phyloP scores from a whole-genome alignment of 306 rosid species.

The Rosa rugosa region DNA sequence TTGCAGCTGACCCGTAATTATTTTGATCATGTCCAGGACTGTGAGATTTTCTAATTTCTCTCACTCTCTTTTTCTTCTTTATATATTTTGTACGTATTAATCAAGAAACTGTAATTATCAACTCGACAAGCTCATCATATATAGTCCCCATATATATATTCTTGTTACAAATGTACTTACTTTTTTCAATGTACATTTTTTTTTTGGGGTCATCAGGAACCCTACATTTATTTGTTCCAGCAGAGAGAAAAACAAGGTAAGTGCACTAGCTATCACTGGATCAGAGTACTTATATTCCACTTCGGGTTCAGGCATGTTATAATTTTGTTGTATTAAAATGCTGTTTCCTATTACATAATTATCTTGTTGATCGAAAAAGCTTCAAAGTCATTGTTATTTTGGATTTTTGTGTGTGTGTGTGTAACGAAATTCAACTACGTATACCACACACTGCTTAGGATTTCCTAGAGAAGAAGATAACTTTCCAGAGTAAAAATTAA shows the following conservation, averaged over 20 bases:
- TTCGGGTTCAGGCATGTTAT: neutral
- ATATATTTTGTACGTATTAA: conserved; percentile 9
- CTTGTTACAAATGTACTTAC: conserved; percentile 10
- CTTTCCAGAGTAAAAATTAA: neutral
- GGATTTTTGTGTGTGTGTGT: neutral
- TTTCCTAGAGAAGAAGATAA: neutral
- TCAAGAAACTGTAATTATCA: conserved; percentile 51
- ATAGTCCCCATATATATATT: neutral
- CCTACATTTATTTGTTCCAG: neutral
- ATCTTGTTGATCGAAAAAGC: neutral
- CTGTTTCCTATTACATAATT: neutral
- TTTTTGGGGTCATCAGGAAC: neutral
- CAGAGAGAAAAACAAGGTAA: neutral
- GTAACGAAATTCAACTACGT: neutral
- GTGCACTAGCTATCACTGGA: neutral
- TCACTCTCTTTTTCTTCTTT: neutral
- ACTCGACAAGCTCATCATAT: conserved; percentile 21
- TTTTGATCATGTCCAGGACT: conserved; percentile 8
- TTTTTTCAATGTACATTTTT: conserved; percentile 34
- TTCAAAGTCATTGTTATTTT: neutral
- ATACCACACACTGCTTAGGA: neutral
- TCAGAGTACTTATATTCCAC: neutral
- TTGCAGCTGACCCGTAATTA: conserved; percentile 49
- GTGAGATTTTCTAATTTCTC: conserved; percentile 16
- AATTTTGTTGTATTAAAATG: neutral